Evolutionary conservation across 257 asterid species (phyloP).

Genomic region (Mentha longifolia): DNA sequence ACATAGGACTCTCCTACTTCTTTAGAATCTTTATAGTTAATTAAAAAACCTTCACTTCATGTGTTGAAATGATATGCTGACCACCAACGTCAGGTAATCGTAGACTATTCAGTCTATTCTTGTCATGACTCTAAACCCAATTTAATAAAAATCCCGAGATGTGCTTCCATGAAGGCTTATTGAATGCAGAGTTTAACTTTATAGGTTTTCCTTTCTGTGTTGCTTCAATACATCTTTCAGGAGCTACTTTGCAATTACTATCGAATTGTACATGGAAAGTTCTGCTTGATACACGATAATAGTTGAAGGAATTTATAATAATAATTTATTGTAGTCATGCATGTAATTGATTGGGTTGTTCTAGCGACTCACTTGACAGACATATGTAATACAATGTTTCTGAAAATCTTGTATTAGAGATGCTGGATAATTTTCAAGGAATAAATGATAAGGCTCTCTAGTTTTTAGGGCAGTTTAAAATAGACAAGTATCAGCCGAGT

Average conservation of each 20-base stretch:
- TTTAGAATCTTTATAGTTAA: background rate
- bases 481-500: background rate
- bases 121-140: background rate
- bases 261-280: background rate
- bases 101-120: background rate
- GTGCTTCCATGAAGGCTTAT: background rate
- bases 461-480: slow-evolving; percentile 1
- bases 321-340: background rate
- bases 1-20: background rate
- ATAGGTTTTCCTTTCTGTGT: background rate
- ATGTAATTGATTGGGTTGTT: background rate
- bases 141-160: background rate
- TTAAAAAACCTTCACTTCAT: background rate
- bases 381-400: background rate
- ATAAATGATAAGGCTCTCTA: slow-evolving; percentile 1
- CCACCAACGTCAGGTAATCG: background rate
- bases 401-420: background rate
- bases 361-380: background rate
- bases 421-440: background rate
- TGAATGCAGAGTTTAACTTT: background rate
- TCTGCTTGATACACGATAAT: background rate
- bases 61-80: background rate
- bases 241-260: background rate
- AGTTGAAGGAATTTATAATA: background rate
- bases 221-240: background rate